Base-by-base conservation (phyloP, 192 early-diverging fungal genomes). In the Mortierella antarctica region DNA sequence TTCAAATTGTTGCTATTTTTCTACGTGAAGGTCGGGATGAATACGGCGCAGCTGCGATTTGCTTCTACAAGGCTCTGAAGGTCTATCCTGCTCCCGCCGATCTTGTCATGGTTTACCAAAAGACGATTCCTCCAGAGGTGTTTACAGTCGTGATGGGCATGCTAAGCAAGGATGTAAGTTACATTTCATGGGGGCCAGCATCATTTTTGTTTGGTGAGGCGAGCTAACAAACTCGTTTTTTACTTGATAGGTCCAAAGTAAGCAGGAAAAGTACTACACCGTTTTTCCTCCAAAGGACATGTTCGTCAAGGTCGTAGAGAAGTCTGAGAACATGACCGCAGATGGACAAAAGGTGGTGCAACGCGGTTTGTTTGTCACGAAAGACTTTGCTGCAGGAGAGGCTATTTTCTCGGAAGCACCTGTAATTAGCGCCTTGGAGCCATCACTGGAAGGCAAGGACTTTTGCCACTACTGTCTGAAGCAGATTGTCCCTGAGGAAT, bases 31-130 rank as follows among this genome's bases (percentile, higher is more conserved):
- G 88, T 12, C 87, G 87, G 41, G 76, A 76, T n/a, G 72, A 69
- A 59, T 96, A 90, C 80, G 78, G 88, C 14, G 84, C 84, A 17
- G 95, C 96, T 8, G 96, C 97, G 5, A 86, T 91, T 47, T 89
- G 89, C 60, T 96, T 98, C 82, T 98, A 92, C 88, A 88, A 88
- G 65, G 98, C 97, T 4, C 84, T 98, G 52, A 95, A 95, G 85
- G 95, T 98, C n/a, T 98, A 98, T 84, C 94, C 95, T 52, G 93
- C 96, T 65, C 98, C 98, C 10, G 88, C 95, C 52, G 95, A 98
- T 83, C 83, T 99, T 42, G 88, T 99, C 39, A 95, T 95, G 92
- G 93, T 97, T 50, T 96, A 98, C 75, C 95, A 97, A 85, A 96
- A 96, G 85, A 94, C 95, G 11, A 86, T 97, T 62, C 96, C 96